Conservation (phyloP, 495 filamentous ascomycete species). For the Platismatia glauca region DNA sequence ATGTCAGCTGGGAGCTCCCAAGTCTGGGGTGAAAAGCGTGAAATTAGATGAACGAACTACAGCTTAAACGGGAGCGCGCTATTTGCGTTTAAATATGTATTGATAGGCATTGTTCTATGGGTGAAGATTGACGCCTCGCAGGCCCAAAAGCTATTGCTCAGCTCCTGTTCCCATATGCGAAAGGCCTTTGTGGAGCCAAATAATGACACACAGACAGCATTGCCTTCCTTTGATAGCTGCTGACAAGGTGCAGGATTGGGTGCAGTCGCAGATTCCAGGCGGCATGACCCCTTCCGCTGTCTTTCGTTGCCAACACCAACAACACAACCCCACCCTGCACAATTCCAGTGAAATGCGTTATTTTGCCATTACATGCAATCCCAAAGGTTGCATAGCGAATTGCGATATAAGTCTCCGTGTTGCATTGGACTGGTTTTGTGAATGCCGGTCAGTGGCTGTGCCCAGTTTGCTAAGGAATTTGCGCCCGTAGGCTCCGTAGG, state of each 20-base stretch:
- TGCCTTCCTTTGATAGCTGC: background rate
- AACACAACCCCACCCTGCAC: background rate
- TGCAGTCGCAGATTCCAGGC: constrained; percentile 20
- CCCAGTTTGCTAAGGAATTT: background rate
- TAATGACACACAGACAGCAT: background rate
- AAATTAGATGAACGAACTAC: constrained; percentile 8
- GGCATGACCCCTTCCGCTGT: background rate
- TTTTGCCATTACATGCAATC: background rate
- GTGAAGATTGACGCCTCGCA: background rate
- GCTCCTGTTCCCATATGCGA: background rate
- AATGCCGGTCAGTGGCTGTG: background rate
- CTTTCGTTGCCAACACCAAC: background rate
- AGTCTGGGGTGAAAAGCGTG: constrained; percentile 7
- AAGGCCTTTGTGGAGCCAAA: background rate
- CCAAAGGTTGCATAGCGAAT: background rate
- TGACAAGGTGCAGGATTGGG: background rate
- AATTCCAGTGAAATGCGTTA: background rate
- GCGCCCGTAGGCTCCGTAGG: background rate
- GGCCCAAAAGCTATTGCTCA: background rate
- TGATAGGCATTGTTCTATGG: background rate
- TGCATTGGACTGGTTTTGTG: background rate
- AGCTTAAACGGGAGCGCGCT: constrained; percentile 15
- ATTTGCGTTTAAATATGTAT: constrained; percentile 14
- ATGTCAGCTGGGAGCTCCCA: constrained; percentile 14
- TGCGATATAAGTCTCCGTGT: background rate